Conservation (phyloP, 495 filamentous ascomycete species). For the Daldinia concentrica region DNA sequence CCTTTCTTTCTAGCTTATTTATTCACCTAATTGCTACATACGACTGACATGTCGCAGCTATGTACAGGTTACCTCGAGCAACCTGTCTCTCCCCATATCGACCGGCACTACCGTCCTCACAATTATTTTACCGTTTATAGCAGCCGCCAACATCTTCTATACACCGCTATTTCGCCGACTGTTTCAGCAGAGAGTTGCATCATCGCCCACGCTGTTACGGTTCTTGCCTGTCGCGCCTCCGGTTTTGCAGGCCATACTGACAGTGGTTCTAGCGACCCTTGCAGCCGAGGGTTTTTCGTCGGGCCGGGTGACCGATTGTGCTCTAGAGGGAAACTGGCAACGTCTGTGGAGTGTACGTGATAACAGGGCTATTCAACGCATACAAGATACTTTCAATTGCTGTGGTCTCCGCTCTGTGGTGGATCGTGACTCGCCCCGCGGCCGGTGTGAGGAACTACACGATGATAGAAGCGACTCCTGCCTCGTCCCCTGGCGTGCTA, state of each 20-base stretch:
- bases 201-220: constrained; percentile 41
- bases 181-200: constrained; percentile 5
- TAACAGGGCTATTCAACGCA: constrained; percentile 59
- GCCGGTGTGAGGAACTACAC: constrained; percentile 14
- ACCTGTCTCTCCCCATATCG: constrained; percentile 62
- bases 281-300: constrained; percentile 63
- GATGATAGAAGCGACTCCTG: constrained; percentile 25
- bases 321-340: constrained; percentile 64
- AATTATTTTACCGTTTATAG: constrained; percentile 61
- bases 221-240: constrained; percentile 51
- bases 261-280: constrained; percentile 64
- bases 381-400: constrained; percentile 72
- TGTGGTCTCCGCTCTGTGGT: constrained; percentile 66
- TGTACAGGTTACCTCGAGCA: constrained; percentile 56
- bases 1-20: not conserved
- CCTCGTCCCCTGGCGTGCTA: constrained; percentile 37
- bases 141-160: constrained; percentile 53
- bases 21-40: not conserved
- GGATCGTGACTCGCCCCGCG: constrained; percentile 65
- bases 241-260: constrained; percentile 58
- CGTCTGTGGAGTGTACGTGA: constrained; percentile 59
- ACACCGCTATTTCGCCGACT: constrained; percentile 30
- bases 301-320: constrained; percentile 56
- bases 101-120: constrained; percentile 57
- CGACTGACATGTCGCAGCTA: constrained; percentile 50